Conservation (phyloP, 768 basidiomycete genomes). For the Leucosporidium creatinivorum region DNA sequence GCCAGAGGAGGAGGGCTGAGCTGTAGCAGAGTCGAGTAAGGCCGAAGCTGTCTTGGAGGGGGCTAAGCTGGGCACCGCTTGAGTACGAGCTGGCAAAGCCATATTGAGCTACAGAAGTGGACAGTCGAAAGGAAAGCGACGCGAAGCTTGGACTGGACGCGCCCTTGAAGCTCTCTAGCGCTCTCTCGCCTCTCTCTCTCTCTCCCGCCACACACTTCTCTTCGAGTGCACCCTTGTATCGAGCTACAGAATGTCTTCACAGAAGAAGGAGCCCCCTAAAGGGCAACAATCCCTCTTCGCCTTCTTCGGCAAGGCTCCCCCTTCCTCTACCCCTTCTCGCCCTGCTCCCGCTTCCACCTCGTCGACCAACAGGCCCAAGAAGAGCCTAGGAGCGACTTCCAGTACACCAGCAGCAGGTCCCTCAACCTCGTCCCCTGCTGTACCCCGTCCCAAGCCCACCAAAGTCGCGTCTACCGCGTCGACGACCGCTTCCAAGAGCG, state of each 20-base stretch:
- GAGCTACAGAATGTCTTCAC: not conserved
- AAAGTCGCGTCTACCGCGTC: not conserved
- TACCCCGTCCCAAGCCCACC: not conserved
- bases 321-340: not conserved
- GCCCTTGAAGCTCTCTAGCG: no score
- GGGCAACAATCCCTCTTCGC: slow-evolving; percentile 8
- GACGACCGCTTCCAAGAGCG: not conserved
- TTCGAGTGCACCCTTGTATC: not conserved
- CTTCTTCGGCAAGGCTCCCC: slow-evolving; percentile 13
- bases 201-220: not conserved
- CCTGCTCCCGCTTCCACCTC: not conserved
- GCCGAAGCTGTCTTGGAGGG: not conserved
- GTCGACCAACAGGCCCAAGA: not conserved
- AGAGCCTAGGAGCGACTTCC: not conserved
- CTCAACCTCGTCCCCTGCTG: not conserved
- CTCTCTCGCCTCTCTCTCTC: not conserved
- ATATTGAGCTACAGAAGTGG: not conserved
- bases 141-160: no score
- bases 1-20: not conserved
- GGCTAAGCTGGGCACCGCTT: not conserved
- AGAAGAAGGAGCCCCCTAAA: not conserved
- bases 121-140: no score
- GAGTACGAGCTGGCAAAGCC: not conserved
- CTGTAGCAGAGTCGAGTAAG: not conserved
- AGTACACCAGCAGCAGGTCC: not conserved